Conservation (phyloP, 176 grass and related monocot species). For the Phoenix dactylifera region DNA sequence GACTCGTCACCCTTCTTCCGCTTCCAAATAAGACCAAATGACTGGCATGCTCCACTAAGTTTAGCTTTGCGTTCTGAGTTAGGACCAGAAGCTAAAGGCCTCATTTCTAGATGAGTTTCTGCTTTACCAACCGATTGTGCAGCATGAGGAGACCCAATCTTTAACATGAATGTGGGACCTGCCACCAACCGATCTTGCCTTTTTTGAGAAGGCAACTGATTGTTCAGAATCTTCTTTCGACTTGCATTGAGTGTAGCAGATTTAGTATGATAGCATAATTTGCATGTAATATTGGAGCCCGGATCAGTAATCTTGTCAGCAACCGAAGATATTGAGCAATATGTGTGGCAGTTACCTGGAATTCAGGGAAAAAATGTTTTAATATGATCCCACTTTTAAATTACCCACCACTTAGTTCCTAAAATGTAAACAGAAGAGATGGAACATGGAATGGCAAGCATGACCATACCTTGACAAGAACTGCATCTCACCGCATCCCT, state of each 20-base stretch:
- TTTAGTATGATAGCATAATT: constrained; percentile 38
- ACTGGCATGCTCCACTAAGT: constrained; percentile 13
- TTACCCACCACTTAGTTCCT: too few species aligned
- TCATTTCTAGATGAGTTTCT: constrained; percentile 30
- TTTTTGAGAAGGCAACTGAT: constrained; percentile 17
- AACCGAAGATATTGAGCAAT: constrained; percentile 44
- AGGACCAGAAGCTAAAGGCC: constrained; percentile 19
- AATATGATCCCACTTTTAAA: constrained; percentile 6
- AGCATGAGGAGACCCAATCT: neutral
- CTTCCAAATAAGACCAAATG: constrained; percentile 87
- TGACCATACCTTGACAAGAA: constrained; percentile 78
- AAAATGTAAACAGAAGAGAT: constrained; percentile 8
- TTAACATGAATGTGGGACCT: neutral
- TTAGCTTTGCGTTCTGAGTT: constrained; percentile 39
- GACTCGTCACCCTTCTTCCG: constrained; percentile 33
- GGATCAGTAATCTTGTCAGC: constrained; percentile 24
- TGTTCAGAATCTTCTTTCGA: constrained; percentile 4
- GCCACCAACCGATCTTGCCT: constrained; percentile 1
- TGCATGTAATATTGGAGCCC: constrained; percentile 46
- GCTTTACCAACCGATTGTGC: constrained; percentile 17
- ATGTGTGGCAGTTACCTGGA: constrained; percentile 78
- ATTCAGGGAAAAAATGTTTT: constrained; percentile 25
- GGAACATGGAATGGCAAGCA: neutral
- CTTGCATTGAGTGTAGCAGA: constrained; percentile 16
- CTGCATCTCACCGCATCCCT: constrained; percentile 65